Base-by-base conservation (phyloP, 352 stramenopile genomes). In the Phytophthora megakarya region DNA sequence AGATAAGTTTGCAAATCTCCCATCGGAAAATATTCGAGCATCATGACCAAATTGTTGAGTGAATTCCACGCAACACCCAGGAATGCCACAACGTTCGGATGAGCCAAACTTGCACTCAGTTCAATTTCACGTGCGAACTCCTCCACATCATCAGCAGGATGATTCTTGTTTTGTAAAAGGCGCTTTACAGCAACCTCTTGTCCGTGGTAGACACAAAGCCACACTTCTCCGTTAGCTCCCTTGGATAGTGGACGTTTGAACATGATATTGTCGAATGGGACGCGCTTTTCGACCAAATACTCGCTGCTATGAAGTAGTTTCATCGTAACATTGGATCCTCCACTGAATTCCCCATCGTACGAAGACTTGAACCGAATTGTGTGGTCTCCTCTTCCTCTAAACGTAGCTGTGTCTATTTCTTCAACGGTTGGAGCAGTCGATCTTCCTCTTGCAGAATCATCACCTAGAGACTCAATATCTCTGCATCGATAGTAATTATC, bases 221-320 rank as follows among this genome's bases (percentile, higher is more conserved):
- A 88, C 3, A 89, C 78, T 38, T 89, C 80, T 11, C 80, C 80
- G 30, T 66, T 81, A 7, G 78, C 76, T 8, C 77, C 80, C 5
- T 78, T 76, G 0, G 72, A 67, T 2, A 89, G 26, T n/a, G 70
- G 28, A 15, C 42, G 46, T 26, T 77, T 39, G 23, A 85, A 78
- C 3, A 9, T 18, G 25, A 68, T 37, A 35, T 47, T 60, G 16
- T 78, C 65, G 40, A 61, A 67, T 9, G 65, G 51, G 13, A 75
- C 8, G 1, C 68, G 63, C 43, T 72, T 74, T 2, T 51, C 51
- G 0, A 16, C 22, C 12, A 67, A 21, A 13, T 47, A 60, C 26
- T 60, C 54, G 37, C 62, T 67, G 3, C 23, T 16, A 3, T 61
- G 63, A 18, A 65, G 57, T 1, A 61, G 63, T 49, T 62, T 40